Evolutionary conservation across 2,329 filamentous ascomycete genomes (phyloP).

Genomic region (Colletotrichum sp.): DNA sequence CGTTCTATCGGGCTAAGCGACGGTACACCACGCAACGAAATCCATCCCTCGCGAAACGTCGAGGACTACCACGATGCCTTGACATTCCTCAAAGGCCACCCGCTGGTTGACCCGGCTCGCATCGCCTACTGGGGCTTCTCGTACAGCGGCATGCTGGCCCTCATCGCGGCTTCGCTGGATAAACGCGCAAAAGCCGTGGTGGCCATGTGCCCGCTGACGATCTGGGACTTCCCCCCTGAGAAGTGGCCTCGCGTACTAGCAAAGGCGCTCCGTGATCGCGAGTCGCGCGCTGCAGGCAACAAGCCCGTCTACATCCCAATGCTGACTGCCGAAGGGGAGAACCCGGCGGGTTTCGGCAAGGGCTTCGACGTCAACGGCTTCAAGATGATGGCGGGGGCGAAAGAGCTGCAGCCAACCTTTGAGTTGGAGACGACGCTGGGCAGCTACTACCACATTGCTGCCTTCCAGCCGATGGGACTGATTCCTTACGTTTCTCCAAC

Average conservation of each 20-base stretch:
- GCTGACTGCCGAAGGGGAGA: slow-evolving; percentile 38
- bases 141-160: slow-evolving; percentile 29
- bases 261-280: slow-evolving; percentile 39
- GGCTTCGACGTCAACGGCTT: slow-evolving; percentile 21
- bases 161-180: not conserved
- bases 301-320: slow-evolving; percentile 38
- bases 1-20: slow-evolving; percentile 40
- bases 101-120: slow-evolving; percentile 35
- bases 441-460: slow-evolving; percentile 29
- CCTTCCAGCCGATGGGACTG: slow-evolving; percentile 23
- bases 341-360: slow-evolving; percentile 37
- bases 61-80: slow-evolving; percentile 39
- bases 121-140: slow-evolving; percentile 36
- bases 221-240: not conserved
- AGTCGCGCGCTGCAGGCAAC: slow-evolving; percentile 42
- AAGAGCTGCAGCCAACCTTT: slow-evolving; percentile 22
- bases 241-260: slow-evolving; percentile 27
- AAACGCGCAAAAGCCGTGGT: slow-evolving; percentile 20
- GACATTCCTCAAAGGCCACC: slow-evolving; percentile 48
- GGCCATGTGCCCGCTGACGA: slow-evolving; percentile 1
- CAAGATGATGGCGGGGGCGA: not conserved
- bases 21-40: slow-evolving; percentile 40
- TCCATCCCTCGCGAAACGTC: slow-evolving; percentile 35
- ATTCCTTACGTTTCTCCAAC: slow-evolving; percentile 23
- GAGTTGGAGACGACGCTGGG: slow-evolving; percentile 29